Evolutionary conservation across 176 grass and related monocot species (phyloP).

Genomic region (Guadua angustifolia): DNA sequence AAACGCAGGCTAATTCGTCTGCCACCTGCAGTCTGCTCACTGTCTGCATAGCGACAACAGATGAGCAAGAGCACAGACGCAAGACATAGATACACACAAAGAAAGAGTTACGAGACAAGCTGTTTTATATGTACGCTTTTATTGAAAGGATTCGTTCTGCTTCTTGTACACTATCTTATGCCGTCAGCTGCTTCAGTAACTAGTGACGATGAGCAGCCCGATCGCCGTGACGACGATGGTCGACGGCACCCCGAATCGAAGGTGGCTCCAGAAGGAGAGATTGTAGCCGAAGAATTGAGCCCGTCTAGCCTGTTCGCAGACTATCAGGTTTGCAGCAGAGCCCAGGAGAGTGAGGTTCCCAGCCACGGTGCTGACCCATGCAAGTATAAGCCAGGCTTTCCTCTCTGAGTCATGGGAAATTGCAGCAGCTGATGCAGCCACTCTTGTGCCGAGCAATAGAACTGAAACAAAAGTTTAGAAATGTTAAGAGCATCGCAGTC

Average conservation of each 20-base stretch:
- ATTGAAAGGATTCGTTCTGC: conserved; percentile 37
- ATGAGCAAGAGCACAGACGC: conserved; percentile 23
- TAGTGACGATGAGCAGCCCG: conserved; percentile 71
- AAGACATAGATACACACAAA: conserved; percentile 1
- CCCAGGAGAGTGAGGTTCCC: conserved; percentile 90
- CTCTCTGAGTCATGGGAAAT: conserved; percentile 75
- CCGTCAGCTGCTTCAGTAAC: conserved; percentile 44
- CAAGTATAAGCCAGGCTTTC: conserved; percentile 90
- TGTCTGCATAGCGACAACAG: conserved; percentile 33
- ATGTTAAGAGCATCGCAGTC: background rate
- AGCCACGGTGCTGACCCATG: conserved; percentile 89
- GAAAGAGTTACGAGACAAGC: conserved; percentile 28
- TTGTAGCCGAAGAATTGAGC: conserved; percentile 78
- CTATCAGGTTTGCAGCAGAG: conserved; percentile 91
- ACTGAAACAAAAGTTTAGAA: conserved; percentile 56
- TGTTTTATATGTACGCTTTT: conserved; percentile 49
- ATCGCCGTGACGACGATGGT: conserved; percentile 81
- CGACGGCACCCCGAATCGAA: conserved; percentile 81
- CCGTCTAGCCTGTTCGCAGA: conserved; percentile 90
- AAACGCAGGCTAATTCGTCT: conserved; percentile 33
- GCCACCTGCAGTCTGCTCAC: conserved; percentile 29
- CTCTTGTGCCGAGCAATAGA: conserved; percentile 75
- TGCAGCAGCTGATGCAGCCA: conserved; percentile 70
- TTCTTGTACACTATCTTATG: conserved; percentile 11
- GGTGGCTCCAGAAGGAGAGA: conserved; percentile 88